Conservation (phyloP, 2,329 filamentous ascomycete genomes). For the Fusarium coicis region DNA sequence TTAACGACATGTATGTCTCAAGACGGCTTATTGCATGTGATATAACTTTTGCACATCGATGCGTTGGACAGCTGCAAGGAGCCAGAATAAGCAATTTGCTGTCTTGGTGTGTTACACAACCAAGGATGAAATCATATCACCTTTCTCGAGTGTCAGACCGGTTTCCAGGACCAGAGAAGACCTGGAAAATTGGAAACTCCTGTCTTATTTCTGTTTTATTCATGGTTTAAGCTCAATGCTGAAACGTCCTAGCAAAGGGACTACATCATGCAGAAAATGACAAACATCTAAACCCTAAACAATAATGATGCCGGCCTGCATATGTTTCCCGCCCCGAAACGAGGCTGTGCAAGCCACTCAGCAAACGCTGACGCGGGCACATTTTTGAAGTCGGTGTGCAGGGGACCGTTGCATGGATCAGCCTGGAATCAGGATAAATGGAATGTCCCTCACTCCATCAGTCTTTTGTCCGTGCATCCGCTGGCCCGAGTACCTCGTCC, state of each 20-base stretch:
- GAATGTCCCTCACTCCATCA: background rate
- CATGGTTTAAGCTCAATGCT: background rate
- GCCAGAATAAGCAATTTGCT: background rate
- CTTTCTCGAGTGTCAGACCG: background rate
- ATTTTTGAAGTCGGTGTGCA: background rate
- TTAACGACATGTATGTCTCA: background rate
- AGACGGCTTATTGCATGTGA: background rate
- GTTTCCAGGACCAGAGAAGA: no score
- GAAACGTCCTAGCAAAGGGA: background rate
- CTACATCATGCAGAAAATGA: background rate
- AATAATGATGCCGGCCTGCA: background rate
- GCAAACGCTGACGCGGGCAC: background rate
- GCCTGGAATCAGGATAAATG: background rate
- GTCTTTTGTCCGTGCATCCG: background rate
- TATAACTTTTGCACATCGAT: background rate
- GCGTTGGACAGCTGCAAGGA: background rate
- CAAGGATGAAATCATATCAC: background rate
- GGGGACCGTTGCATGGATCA: background rate
- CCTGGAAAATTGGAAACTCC: fast-evolving
- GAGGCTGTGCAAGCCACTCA: background rate
- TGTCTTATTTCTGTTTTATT: no score
- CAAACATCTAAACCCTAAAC: background rate
- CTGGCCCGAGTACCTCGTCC: background rate
- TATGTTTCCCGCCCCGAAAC: background rate
- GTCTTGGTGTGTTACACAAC: background rate